Evolutionary conservation across 768 basidiomycete species (phyloP), one percentile per base, ranked within the genome.

Genomic region (Amanita fuliginea): DNA sequence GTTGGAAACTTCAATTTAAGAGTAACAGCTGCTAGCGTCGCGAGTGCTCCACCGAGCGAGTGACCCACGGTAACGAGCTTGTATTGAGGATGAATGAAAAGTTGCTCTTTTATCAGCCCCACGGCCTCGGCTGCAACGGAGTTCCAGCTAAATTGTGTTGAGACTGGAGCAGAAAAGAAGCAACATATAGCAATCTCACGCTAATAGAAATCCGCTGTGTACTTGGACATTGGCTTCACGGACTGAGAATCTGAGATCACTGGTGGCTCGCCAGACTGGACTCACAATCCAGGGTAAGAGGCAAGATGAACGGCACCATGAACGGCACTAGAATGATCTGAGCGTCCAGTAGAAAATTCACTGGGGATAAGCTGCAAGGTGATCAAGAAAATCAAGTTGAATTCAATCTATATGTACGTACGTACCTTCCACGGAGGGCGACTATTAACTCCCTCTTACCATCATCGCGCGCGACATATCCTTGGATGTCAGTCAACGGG

Each of bases 31-130:
- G 70, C 74, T 1, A 79, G 59, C 2, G 72, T 64, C 1, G 78
- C 69, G 4, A 80, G 58, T 0, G 76, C 63, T 6, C 76, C 78
- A 8, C 78, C 78, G 8, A 78, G 60, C 1, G 77, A 79, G 55
- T 80, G 78, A 0, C 78, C 78, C 4, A 67, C 65, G 0, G 71
- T 71, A 7, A 74, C 68, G 28, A 79, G 59, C 1, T 65, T 56
- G 53, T 69, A 70, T 1, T 58, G 66, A 2, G 66, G 61, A 49
- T 75, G 62, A 3, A 51, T 51, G 9, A 56, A 53, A 1, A 74
- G 56, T 52, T 76, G 68, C 6, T 57, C 50, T 4, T 60, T 55
- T 3, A 78, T 51, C 19, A 70, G 59, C 9, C 61, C 50, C 6
- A 69, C 57, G 22, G 77, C 64, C 55, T 71, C 62, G 1, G 65